Conservation (phyloP, 2,329 filamentous ascomycete species). For the Tothia fuscella region DNA sequence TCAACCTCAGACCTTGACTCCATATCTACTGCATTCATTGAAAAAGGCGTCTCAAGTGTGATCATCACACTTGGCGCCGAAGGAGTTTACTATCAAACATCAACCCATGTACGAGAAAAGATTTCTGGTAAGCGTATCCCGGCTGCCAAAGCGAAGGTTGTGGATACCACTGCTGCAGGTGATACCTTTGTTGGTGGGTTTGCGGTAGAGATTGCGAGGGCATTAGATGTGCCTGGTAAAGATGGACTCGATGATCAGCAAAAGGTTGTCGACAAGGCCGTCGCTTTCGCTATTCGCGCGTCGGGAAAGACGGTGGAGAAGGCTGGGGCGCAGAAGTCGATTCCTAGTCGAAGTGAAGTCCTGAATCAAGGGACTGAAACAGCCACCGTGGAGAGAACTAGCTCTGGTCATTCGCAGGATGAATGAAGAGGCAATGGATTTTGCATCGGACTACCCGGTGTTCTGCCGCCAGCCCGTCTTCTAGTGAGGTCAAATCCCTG, state of each 20-base stretch:
- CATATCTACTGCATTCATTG: slow-evolving; percentile 50
- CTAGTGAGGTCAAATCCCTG: too few relatives aligned
- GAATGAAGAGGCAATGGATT: too few relatives aligned
- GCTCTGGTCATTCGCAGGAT: too few relatives aligned
- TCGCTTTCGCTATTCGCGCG: slow-evolving; percentile 48
- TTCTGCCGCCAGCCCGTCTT: too few relatives aligned
- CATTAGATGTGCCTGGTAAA: slow-evolving; percentile 26
- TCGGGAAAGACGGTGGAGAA: slow-evolving; percentile 56
- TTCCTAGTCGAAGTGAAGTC: slow-evolving; percentile 51
- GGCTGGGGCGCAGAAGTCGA: slow-evolving; percentile 52
- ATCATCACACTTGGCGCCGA: slow-evolving; percentile 67
- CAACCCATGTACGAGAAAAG: slow-evolving; percentile 23
- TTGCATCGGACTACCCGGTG: too few relatives aligned
- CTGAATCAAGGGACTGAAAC: too few relatives aligned
- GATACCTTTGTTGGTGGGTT: slow-evolving; percentile 92
- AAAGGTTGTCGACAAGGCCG: slow-evolving; percentile 41
- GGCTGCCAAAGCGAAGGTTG: slow-evolving; percentile 61
- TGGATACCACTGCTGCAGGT: slow-evolving; percentile 88
- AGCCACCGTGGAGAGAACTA: too few relatives aligned
- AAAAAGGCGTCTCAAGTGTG: slow-evolving; percentile 59
- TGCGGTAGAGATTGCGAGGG: slow-evolving; percentile 31
- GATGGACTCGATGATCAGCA: background rate
- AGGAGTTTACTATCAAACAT: slow-evolving; percentile 33
- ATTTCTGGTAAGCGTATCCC: slow-evolving; percentile 24
- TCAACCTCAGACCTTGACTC: slow-evolving; percentile 23